phyloP scores from a whole-genome alignment of 305 asterid species.

The Striga hermonthica region DNA sequence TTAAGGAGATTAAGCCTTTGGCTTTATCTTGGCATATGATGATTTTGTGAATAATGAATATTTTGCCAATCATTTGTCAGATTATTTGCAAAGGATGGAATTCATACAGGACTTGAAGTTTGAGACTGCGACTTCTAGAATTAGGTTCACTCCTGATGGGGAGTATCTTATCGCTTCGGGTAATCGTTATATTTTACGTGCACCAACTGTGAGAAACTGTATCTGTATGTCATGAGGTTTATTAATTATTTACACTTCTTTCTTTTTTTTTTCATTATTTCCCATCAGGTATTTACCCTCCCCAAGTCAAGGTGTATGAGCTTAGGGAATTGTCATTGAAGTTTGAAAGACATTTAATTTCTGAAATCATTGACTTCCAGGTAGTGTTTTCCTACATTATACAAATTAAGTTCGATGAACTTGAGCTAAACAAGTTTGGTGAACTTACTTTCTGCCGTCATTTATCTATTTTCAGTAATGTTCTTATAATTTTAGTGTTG shows the following conservation, averaged over 20 bases:
- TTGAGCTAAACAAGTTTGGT: not conserved
- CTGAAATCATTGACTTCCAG: constrained; percentile 83
- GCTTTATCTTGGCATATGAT: constrained; percentile 1
- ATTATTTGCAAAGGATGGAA: constrained; percentile 75
- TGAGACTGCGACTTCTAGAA: constrained; percentile 79
- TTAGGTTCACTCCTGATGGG: constrained; percentile 81
- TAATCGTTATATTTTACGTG: constrained; percentile 28
- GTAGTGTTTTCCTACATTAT: constrained; percentile 36
- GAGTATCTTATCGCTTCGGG: constrained; percentile 90
- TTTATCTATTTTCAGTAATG: not conserved
- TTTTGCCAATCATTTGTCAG: constrained; percentile 39
- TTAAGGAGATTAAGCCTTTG: not conserved
- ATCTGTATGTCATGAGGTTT: constrained; percentile 16
- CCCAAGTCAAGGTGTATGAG: constrained; percentile 91
- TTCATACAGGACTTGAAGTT: constrained; percentile 87
- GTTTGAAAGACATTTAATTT: constrained; percentile 88
- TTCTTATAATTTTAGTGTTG: not conserved
- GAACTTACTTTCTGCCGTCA: constrained; percentile 5
- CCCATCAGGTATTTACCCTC: constrained; percentile 82
- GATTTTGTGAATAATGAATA: constrained; percentile 19
- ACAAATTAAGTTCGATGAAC: not conserved
- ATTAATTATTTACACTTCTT: constrained; percentile 5
- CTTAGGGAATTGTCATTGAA: constrained; percentile 72
- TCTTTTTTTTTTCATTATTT: constrained; percentile 3
- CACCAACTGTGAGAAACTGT: not conserved